These are phyloP conservation scores for Bjerkandera adusta DNA, from an alignment of 1,284 basidiomycete genomes.

Conservation along the genomic window DNA sequence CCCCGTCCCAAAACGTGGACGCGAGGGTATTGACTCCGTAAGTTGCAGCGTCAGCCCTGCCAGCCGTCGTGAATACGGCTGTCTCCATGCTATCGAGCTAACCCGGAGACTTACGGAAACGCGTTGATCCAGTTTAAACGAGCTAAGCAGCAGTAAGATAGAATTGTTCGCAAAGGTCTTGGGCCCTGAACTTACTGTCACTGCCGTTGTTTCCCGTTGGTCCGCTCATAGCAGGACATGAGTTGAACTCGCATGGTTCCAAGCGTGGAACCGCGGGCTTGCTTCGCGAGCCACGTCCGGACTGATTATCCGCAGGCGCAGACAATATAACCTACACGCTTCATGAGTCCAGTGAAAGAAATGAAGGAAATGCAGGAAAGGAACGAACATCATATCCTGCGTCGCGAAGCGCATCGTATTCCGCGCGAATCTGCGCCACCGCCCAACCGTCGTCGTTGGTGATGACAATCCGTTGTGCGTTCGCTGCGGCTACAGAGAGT, in stretches of 20 bases:
- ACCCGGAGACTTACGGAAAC: constrained; percentile 29
- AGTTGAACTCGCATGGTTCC: constrained; percentile 17
- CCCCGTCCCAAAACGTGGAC: constrained; percentile 38
- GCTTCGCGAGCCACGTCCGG: constrained; percentile 38
- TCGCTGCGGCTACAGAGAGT: background rate
- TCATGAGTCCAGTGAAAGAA: background rate
- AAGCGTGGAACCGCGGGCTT: constrained; percentile 25
- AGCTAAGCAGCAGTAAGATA: no score
- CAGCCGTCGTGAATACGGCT: no score
- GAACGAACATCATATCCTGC: constrained; percentile 41
- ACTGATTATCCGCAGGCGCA: constrained; percentile 41
- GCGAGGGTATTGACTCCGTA: constrained; percentile 47
- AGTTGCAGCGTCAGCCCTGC: constrained; percentile 39
- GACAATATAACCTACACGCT: constrained; percentile 40
- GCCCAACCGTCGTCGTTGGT: constrained; percentile 56
- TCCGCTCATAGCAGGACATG: constrained; percentile 14
- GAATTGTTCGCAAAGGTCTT: no score
- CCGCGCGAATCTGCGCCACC: constrained; percentile 45
- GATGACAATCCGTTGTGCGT: constrained; percentile 29
- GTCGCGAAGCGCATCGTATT: constrained; percentile 37
- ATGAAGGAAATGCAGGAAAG: background rate
- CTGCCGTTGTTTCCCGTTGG: constrained; percentile 14
- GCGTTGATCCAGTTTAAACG: constrained; percentile 36
- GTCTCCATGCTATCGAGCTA: no score
- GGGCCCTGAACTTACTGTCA: constrained; percentile 13